These are phyloP conservation scores for Williopsis jadinii DNA, from an alignment of 1,139 yeast species.

Conservation along the genomic window DNA sequence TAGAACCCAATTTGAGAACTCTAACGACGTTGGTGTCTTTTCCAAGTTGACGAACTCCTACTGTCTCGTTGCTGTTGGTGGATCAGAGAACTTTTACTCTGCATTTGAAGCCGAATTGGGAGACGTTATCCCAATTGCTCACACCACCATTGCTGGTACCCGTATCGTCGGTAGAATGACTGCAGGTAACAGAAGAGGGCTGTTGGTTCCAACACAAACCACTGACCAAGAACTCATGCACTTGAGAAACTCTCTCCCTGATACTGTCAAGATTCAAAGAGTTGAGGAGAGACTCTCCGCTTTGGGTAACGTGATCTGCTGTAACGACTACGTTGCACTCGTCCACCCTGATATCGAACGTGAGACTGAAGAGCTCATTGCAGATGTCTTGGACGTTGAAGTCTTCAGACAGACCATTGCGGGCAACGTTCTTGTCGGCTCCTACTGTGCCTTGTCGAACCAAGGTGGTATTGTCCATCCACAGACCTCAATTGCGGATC, in stretches of 20 bases:
- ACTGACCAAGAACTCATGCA: constrained; percentile 99
- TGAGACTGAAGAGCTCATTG: constrained; percentile 97
- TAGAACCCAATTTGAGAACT: constrained; percentile 82
- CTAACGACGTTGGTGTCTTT: constrained; percentile 97
- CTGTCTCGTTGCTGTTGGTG: constrained; percentile 95
- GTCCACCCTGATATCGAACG: constrained; percentile 99
- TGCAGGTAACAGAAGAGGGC: constrained; percentile 97
- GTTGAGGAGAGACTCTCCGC: constrained; percentile 97
- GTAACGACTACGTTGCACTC: constrained; percentile 97
- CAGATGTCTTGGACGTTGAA: constrained; percentile 98
- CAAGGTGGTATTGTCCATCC: constrained; percentile 99
- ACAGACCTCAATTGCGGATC: constrained; percentile 94
- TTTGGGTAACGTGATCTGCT: constrained; percentile 94
- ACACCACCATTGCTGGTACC: constrained; percentile 96
- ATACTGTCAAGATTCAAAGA: constrained; percentile 89
- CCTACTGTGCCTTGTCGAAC: constrained; percentile 89
- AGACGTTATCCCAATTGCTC: constrained; percentile 92
- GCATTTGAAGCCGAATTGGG: constrained; percentile 98
- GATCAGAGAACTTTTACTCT: constrained; percentile 94
- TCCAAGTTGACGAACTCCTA: constrained; percentile 94
- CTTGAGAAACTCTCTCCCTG: constrained; percentile 95
- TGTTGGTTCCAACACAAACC: constrained; percentile 94
- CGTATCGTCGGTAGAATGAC: constrained; percentile 98
- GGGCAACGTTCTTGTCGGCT: constrained; percentile 95
- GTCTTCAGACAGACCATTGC: constrained; percentile 99